Evolutionary conservation across 139 green algal genomes (phyloP).

Genomic region (Spirogloea muscicola): DNA sequence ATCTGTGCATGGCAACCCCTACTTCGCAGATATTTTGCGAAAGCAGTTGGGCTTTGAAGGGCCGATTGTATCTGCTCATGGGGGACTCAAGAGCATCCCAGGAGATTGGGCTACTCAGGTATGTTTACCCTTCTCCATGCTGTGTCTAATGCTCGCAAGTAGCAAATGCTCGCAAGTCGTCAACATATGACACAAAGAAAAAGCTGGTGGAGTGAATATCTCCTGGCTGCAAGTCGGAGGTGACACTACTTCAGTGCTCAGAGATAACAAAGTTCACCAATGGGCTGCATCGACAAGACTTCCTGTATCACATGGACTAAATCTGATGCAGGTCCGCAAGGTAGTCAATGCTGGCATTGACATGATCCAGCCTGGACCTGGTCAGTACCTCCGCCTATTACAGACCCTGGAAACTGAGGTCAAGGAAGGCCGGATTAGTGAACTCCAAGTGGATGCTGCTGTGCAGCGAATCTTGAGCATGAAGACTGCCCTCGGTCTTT

Average conservation of each 20-base stretch:
- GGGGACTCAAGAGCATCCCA: background rate
- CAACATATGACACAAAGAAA: background rate
- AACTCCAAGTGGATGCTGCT: constrained; percentile 17
- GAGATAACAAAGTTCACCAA: too few species aligned
- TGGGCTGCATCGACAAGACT: too few species aligned
- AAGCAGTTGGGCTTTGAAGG: background rate
- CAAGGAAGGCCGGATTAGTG: background rate
- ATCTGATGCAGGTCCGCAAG: background rate
- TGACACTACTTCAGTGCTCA: too few species aligned
- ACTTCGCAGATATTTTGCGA: too few species aligned
- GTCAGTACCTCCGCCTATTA: background rate
- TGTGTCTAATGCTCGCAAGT: background rate
- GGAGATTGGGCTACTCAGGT: constrained; percentile 15
- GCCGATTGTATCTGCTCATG: background rate
- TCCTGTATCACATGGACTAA: too few species aligned
- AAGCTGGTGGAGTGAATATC: too few species aligned
- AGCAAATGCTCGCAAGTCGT: background rate
- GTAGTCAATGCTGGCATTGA: constrained; percentile 1
- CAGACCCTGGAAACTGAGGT: background rate
- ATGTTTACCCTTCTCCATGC: background rate
- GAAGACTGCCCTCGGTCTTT: constrained; percentile 10
- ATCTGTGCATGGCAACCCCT: too few species aligned
- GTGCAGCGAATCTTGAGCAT: constrained; percentile 9
- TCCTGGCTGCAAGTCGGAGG: too few species aligned
- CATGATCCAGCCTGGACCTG: background rate